Base-by-base conservation (phyloP, 192 early-diverging fungal species). In the Nowakowskiella sp. region DNA sequence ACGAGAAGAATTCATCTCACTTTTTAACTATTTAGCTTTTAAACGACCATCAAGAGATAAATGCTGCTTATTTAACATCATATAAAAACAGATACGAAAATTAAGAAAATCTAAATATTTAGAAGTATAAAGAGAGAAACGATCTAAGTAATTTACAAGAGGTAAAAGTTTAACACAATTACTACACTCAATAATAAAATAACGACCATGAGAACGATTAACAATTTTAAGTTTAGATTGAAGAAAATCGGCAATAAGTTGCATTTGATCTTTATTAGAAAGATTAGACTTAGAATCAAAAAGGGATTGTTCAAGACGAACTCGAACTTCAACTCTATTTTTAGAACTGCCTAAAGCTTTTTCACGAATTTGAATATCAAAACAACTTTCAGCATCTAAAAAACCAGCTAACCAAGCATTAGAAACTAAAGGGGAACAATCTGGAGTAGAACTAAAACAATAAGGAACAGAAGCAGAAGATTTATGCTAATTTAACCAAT, bases 111-210 rank as follows among this genome's bases (percentile, higher is more conserved):
- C n/a, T n/a, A n/a, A n/a, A n/a, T n/a, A n/a, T n/a, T n/a, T n/a
- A n/a, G n/a, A n/a, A n/a, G n/a, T n/a, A n/a, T n/a, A n/a, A n/a
- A n/a, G n/a, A n/a, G n/a, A n/a, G n/a, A n/a, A n/a, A n/a, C n/a
- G n/a, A n/a, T n/a, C n/a, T n/a, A n/a, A n/a, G n/a, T n/a, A n/a
- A n/a, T n/a, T n/a, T n/a, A n/a, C n/a, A n/a, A n/a, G n/a, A n/a
- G n/a, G n/a, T n/a, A n/a, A n/a, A n/a, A n/a, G n/a, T n/a, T n/a
- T n/a, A n/a, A n/a, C n/a, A n/a, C n/a, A n/a, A n/a, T n/a, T n/a
- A n/a, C n/a, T n/a, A n/a, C 53, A 64, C 26, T 68, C 69, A 4
- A 74, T 57, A n/a, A 39, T 39, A 39, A 13, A 39, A 39, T 39
- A 39, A 39, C 36, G 13, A 13, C 19, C 19, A 39, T 19, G 13